Evolutionary conservation across 345 rosid genomes (phyloP).

Genomic region (Hirschfeldia incana): DNA sequence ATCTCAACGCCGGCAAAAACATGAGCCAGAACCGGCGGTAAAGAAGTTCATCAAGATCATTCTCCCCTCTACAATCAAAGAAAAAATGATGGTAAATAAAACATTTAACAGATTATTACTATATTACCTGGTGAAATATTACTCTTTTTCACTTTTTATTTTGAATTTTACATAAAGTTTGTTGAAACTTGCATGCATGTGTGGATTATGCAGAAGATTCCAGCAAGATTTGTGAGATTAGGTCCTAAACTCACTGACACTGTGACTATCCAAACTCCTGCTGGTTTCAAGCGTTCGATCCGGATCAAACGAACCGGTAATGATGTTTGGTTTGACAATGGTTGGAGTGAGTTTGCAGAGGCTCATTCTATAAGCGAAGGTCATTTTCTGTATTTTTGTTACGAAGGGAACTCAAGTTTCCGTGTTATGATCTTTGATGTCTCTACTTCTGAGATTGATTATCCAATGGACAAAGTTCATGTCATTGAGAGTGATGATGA

Average conservation of each 20-base stretch:
- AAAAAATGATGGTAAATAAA: slow-evolving; percentile 28
- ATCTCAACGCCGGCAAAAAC: slow-evolving; percentile 1
- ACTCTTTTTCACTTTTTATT: not conserved
- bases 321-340: slow-evolving; percentile 33
- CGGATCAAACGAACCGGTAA: slow-evolving; percentile 8
- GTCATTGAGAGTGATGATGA: slow-evolving; percentile 22
- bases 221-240: slow-evolving; percentile 26
- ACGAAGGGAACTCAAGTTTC: slow-evolving; percentile 24
- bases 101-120: not conserved
- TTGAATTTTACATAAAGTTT: not conserved
- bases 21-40: slow-evolving; percentile 6
- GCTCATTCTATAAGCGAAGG: slow-evolving; percentile 26
- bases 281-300: slow-evolving; percentile 23
- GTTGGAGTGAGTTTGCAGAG: slow-evolving; percentile 39
- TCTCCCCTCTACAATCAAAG: not conserved
- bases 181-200: slow-evolving; percentile 29
- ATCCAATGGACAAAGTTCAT: slow-evolving; percentile 28
- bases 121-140: not conserved
- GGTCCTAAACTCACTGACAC: slow-evolving; percentile 32
- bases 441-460: slow-evolving; percentile 29
- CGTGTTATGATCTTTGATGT: slow-evolving; percentile 26
- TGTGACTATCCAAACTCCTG: slow-evolving; percentile 24
- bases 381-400: slow-evolving; percentile 21
- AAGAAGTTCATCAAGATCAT: slow-evolving; percentile 19
- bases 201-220: slow-evolving; percentile 25